A percentile compares a stretch with the other conserved stretches of the same genome.
Evolutionary conservation across 2,329 filamentous ascomycete genomes (phyloP).

Genomic region (Phialocephala sp.): DNA sequence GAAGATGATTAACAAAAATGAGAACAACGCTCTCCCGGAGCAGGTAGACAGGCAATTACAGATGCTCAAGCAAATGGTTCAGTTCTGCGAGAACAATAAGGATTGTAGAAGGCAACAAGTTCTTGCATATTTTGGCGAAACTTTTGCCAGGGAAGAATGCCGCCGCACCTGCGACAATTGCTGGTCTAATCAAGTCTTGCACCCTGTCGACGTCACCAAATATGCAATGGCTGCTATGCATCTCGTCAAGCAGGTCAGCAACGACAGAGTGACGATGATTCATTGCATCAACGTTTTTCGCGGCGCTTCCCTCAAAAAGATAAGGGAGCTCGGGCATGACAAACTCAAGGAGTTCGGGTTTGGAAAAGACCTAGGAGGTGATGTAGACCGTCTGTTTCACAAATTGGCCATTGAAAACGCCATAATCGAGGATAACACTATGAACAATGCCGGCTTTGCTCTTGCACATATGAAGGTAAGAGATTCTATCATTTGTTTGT

Average conservation of each 20-base stretch:
- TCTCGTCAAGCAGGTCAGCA: slow-evolving; percentile 65
- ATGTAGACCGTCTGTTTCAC: slow-evolving; percentile 85
- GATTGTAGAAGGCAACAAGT: slow-evolving; percentile 90
- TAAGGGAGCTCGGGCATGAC: slow-evolving; percentile 53
- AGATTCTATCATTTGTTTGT: slow-evolving; percentile 15
- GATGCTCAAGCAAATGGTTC: slow-evolving; percentile 84
- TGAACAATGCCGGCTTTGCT: slow-evolving; percentile 69
- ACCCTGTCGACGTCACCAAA: slow-evolving; percentile 75
- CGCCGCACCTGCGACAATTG: slow-evolving; percentile 87
- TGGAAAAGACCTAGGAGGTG: slow-evolving; percentile 72
- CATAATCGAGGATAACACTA: slow-evolving; percentile 71
- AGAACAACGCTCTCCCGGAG: slow-evolving; percentile 64
- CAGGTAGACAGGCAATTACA: slow-evolving; percentile 84
- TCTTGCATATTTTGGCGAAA: slow-evolving; percentile 91
- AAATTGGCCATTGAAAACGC: slow-evolving; percentile 75
- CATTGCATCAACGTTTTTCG: slow-evolving; percentile 86
- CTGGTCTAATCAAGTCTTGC: slow-evolving; percentile 71
- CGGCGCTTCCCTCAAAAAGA: slow-evolving; percentile 63
- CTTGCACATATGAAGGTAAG: slow-evolving; percentile 74
- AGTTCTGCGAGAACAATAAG: slow-evolving; percentile 87
- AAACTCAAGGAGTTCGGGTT: slow-evolving; percentile 63
- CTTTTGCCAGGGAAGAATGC: slow-evolving; percentile 75
- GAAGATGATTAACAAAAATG: slow-evolving; percentile 82
- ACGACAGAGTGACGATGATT: slow-evolving; percentile 70
- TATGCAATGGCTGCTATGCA: slow-evolving; percentile 74